Base-by-base conservation (phyloP, 1,284 basidiomycete genomes). In the Marasmius fiardii region DNA sequence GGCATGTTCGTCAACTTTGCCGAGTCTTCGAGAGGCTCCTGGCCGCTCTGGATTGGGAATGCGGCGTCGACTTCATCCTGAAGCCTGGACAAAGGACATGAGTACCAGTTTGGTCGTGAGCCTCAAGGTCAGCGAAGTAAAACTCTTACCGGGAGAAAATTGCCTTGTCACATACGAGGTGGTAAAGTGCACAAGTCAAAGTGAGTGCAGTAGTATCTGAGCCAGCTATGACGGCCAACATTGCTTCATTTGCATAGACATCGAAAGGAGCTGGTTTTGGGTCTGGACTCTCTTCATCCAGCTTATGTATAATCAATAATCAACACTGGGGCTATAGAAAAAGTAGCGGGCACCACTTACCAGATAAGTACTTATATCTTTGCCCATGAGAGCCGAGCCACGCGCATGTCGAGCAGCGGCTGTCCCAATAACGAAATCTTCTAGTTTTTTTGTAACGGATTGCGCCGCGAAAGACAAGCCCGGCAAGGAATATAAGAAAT, bases 141-240 rank as follows among this genome's bases (percentile, higher is more conserved):
- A 16, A 14, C 37, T 14, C 34, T 66, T 20, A 39, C 37, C 37
- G 37, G 37, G 16, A 14, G 18, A 39, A 39, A 14, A 39, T 16
- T 5, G 37, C 5, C 37, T 39, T 39, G 37, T 49, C 54, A 18
- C 43, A 49, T 20, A 68, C 23, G 11, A 69, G 50, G 34, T 58
- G 61, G 55, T 58, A 68, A 44, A 65, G 47, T 4, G 60, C 39
- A 45, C 61, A 57, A 23, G 50, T 53, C 8, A 68, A 49, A 0
- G 61, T 58, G 14, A 56, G 61, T 0, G 65, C 58, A 0, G 64
- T 62, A 6, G 67, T 68, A 33, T 68, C 68, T 4, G 68, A 66
- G 8, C 68, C 67, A 18, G 64, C 67, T 7, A 65, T 53, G 33
- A 67, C 60, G 4, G 52, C 56, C 3, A 55, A 48, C 16, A 59